Evolutionary conservation across 106 monocot species (phyloP), one percentile per base, ranked within the genome.

Genomic region (Acorus calamus): DNA sequence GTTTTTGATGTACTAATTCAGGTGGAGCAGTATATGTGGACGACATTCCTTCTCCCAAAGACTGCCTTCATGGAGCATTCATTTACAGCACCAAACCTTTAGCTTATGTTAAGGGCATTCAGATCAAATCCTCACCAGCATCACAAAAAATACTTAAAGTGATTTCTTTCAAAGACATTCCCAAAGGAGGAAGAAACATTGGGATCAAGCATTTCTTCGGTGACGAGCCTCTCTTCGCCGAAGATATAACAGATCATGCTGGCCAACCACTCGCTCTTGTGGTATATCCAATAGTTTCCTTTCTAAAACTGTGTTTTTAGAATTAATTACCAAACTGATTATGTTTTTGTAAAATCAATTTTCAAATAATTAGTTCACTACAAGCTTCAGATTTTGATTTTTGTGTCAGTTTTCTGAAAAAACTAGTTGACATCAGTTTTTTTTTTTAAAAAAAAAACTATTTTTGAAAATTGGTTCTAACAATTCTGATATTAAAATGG

Each of bases 1-100:
- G 28, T 28, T 28, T 28, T 28, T 28, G 28, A 28, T 28, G 28
- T 28, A 28, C 28, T 28, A 50, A 14, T 69, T 47, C 52, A 92
- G 92, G 92, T 62, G 92, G 87, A 61, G 92, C 92, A 8, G 55
- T 92, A 6, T 92, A 84, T 59, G 92, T 92, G 65, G 87, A 92
- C 69, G 87, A 92, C 59, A 80, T 92, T 63, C 81, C 92, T 62
- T 66, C 84, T 63, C 84, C 92, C 11, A 60, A 72, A 44, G 77
- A 79, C 14, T 92, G 92, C 55, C 72, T 92, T 45, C 49, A 81
- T 75, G 87, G 87, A 67, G 87, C 84, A 59, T 87, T 87, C 71
- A 62, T 92, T 66, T 82, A 82, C 46, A 80, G 87, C 76, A 77
- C 73, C 44, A 66, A 50, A 47, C 74, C 87, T 49, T 63, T 81